Conservation (phyloP, 1,284 basidiomycete species). For the Chondrostereum purpureum region DNA sequence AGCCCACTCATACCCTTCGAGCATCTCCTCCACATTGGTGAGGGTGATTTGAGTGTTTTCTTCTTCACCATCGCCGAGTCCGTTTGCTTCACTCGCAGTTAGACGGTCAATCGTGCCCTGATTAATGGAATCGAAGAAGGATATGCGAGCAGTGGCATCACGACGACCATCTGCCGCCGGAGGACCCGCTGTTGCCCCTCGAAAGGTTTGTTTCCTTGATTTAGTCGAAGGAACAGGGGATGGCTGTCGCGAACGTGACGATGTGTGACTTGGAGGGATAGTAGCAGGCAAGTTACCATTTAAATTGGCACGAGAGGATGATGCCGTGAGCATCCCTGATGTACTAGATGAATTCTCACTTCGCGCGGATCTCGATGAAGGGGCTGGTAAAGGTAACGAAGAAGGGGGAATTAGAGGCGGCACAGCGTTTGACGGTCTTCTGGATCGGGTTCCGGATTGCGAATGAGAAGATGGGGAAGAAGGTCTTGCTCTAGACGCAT, state of each 20-base stretch:
- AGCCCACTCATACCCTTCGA: slow-evolving; percentile 97
- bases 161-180: slow-evolving; percentile 30
- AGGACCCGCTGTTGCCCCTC: slow-evolving; percentile 9
- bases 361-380: background rate
- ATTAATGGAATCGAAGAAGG: slow-evolving; percentile 74
- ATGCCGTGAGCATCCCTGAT: background rate
- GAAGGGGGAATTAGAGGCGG: slow-evolving; percentile 3
- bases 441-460: slow-evolving; percentile 9
- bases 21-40: slow-evolving; percentile 93
- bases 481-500: slow-evolving; percentile 8
- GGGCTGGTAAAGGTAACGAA: background rate
- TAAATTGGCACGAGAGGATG: background rate
- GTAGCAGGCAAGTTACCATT: background rate
- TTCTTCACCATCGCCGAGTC: slow-evolving; percentile 55
- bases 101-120: slow-evolving; percentile 71
- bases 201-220: slow-evolving; percentile 12
- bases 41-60: slow-evolving; percentile 77
- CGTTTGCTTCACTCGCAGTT: slow-evolving; percentile 47
- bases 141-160: slow-evolving; percentile 66
- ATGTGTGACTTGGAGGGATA: slow-evolving; percentile 7
- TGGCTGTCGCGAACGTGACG: slow-evolving; percentile 18
- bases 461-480: slow-evolving; percentile 10
- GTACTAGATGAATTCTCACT: slow-evolving; percentile 5
- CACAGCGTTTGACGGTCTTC: slow-evolving; percentile 29
- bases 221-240: slow-evolving; percentile 22